phyloP scores from a whole-genome alignment of 768 basidiomycete species.

The Auriscalpium vulgare region DNA sequence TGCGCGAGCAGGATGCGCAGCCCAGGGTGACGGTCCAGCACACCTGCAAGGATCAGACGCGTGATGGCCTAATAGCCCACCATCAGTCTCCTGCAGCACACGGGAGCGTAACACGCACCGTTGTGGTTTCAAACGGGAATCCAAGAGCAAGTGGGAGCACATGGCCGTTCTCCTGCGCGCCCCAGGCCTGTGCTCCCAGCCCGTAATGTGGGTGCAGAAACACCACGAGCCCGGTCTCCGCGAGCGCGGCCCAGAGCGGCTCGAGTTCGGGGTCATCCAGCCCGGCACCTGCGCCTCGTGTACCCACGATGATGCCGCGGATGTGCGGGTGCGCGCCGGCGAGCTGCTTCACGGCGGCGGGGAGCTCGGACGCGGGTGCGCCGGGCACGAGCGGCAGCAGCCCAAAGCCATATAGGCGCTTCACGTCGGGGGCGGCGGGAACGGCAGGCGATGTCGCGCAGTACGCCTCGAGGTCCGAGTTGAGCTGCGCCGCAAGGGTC shows the following conservation, averaged over 20 bases:
- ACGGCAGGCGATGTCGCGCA: conserved; percentile 57
- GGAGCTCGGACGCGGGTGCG: conserved; percentile 43
- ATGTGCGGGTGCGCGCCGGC: conserved; percentile 50
- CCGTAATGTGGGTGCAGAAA: conserved; percentile 89
- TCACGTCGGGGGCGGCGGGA: conserved; percentile 29
- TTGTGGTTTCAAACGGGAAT: conserved; percentile 88
- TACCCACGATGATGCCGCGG: conserved; percentile 76
- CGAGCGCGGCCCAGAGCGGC: conserved; percentile 76
- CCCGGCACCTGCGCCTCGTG: conserved; percentile 67
- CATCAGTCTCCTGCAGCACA: not conserved
- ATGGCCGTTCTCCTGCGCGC: conserved; percentile 73
- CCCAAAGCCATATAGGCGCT: conserved; percentile 77
- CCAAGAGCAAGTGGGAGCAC: conserved; percentile 82
- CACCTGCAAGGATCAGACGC: conserved; percentile 73
- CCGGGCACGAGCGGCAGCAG: conserved; percentile 75
- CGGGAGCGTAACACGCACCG: conserved; percentile 40
- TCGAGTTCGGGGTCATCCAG: conserved; percentile 75
- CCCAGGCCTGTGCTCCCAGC: conserved; percentile 66
- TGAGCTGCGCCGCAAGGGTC: conserved; percentile 60
- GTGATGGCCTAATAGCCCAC: conserved; percentile 46
- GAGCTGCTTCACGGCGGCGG: conserved; percentile 64
- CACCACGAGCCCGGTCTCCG: conserved; percentile 58
- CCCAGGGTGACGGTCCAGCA: conserved; percentile 69
- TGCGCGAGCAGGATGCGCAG: conserved; percentile 80
- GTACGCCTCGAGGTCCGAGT: conserved; percentile 70